phyloP scores from a whole-genome alignment of 2,329 filamentous ascomycete genomes.

The Neurospora sp. region DNA sequence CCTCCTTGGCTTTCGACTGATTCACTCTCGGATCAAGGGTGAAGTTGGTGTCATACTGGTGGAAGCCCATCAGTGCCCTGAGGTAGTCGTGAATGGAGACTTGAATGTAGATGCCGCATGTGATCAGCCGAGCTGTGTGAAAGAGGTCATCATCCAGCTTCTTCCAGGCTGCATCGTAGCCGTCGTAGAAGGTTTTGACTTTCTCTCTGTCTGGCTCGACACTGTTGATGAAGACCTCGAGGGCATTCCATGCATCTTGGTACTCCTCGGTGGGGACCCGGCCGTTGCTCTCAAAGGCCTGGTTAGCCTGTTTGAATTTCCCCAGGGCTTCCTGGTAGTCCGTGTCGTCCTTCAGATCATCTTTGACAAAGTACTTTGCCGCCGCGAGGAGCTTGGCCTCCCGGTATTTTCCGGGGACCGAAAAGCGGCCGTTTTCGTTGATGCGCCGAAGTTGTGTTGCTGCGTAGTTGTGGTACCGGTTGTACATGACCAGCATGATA shows the following conservation, averaged over 20 bases:
- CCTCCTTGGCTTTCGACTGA: constrained; percentile 32
- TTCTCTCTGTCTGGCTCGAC: not conserved
- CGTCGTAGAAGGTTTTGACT: not conserved
- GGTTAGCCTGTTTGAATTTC: not conserved
- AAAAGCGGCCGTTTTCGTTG: constrained; percentile 56
- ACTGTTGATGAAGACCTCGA: not conserved
- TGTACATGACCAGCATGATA: constrained; percentile 58
- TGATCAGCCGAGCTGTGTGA: constrained; percentile 43
- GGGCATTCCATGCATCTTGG: not conserved
- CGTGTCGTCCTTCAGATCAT: not conserved
- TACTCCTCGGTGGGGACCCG: not conserved
- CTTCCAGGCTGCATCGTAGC: constrained; percentile 19
- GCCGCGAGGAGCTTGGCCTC: constrained; percentile 4
- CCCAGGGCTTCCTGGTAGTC: not conserved
- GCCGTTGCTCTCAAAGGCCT: not conserved
- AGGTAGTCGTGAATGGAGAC: constrained; percentile 52
- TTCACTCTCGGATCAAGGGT: constrained; percentile 54
- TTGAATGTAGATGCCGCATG: constrained; percentile 45
- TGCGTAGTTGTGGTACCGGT: constrained; percentile 60
- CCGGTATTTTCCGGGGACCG: constrained; percentile 14
- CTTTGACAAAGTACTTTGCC: not conserved
- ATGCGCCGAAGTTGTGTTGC: constrained; percentile 51
- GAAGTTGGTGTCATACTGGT: constrained; percentile 49
- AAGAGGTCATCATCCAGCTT: constrained; percentile 31
- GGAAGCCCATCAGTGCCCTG: constrained; percentile 50